A percentile compares a stretch with the other conserved stretches of the same genome.
Evolutionary conservation across 2,329 filamentous ascomycete species (phyloP).

Genomic region (Plectosphaerella plurivora): DNA sequence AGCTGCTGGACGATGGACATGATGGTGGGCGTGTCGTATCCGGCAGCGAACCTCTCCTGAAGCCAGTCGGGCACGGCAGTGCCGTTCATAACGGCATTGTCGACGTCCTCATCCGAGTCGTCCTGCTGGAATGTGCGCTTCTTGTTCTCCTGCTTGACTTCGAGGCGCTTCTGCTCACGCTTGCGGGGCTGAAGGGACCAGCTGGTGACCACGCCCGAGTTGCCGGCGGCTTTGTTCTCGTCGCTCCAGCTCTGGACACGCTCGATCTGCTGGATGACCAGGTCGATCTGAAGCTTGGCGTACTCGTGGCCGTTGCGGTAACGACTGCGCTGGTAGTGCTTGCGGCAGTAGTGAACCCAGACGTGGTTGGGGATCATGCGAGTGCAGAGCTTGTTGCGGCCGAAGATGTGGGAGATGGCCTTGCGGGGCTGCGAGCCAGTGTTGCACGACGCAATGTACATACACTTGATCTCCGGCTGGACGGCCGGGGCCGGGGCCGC

Average conservation of each 20-base stretch:
- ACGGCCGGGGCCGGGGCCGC: constrained; percentile 1
- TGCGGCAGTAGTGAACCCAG: constrained; percentile 76
- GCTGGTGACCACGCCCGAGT: constrained; percentile 42
- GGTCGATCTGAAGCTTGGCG: constrained; percentile 56
- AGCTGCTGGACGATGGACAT: constrained; percentile 41
- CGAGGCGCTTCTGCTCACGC: constrained; percentile 56
- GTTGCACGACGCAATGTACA: constrained; percentile 53
- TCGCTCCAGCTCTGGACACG: constrained; percentile 61
- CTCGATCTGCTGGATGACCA: constrained; percentile 59
- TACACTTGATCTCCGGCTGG: constrained; percentile 31
- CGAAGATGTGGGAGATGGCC: constrained; percentile 76
- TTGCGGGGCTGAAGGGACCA: constrained; percentile 63
- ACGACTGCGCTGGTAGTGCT: constrained; percentile 73
- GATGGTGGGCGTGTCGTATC: constrained; percentile 44
- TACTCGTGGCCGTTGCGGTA: constrained; percentile 64
- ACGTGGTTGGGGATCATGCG: constrained; percentile 62
- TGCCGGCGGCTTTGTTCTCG: constrained; percentile 32
- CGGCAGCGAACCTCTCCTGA: constrained; percentile 36
- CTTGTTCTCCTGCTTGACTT: constrained; percentile 29
- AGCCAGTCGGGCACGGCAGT: constrained; percentile 47
- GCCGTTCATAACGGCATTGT: constrained; percentile 25
- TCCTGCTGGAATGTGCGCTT: constrained; percentile 21
- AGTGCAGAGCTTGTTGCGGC: constrained; percentile 76
- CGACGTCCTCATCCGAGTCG: constrained; percentile 24
- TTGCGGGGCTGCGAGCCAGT: constrained; percentile 63